Conservation (phyloP, 495 filamentous ascomycete genomes). For the Xylona heveae region DNA sequence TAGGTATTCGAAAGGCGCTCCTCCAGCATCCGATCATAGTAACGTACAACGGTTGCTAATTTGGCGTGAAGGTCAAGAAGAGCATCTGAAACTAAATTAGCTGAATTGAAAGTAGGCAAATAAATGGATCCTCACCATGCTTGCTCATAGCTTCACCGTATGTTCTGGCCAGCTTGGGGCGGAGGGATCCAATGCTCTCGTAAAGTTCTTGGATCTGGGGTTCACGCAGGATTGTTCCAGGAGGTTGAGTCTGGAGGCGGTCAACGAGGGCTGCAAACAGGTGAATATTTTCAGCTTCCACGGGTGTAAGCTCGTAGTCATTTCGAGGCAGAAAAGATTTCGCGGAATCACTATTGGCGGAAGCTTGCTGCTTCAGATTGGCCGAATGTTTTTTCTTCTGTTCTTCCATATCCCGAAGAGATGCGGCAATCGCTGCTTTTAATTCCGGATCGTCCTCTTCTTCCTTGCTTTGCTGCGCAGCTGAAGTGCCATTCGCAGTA, state of each 20-base stretch:
- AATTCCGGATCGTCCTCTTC: constrained; percentile 85
- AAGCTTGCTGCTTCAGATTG: constrained; percentile 49
- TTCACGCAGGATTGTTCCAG: constrained; percentile 83
- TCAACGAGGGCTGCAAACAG: constrained; percentile 90
- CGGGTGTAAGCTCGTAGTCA: constrained; percentile 82
- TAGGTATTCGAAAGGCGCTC: constrained; percentile 86
- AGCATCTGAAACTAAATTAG: constrained; percentile 34
- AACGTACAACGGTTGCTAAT: constrained; percentile 89
- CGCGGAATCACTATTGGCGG: constrained; percentile 18
- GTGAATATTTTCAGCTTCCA: constrained; percentile 94
- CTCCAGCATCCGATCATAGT: constrained; percentile 96
- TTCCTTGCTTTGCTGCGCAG: constrained; percentile 13
- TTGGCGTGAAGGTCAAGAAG: constrained; percentile 88
- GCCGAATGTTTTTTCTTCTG: constrained; percentile 82
- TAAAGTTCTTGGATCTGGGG: constrained; percentile 97
- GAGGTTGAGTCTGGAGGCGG: constrained; percentile 81
- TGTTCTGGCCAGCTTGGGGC: constrained; percentile 85
- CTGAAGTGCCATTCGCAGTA: constrained; percentile 12
- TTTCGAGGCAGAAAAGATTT: constrained; percentile 46
- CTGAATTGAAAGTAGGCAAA: not conserved
- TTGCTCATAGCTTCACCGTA: constrained; percentile 99
- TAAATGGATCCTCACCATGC: constrained; percentile 42
- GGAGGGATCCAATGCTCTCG: constrained; percentile 78
- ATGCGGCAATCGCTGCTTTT: constrained; percentile 89
- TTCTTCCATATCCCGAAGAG: constrained; percentile 93